Conservation (phyloP, 2,329 filamentous ascomycete species). For the Balansia obtecta region DNA sequence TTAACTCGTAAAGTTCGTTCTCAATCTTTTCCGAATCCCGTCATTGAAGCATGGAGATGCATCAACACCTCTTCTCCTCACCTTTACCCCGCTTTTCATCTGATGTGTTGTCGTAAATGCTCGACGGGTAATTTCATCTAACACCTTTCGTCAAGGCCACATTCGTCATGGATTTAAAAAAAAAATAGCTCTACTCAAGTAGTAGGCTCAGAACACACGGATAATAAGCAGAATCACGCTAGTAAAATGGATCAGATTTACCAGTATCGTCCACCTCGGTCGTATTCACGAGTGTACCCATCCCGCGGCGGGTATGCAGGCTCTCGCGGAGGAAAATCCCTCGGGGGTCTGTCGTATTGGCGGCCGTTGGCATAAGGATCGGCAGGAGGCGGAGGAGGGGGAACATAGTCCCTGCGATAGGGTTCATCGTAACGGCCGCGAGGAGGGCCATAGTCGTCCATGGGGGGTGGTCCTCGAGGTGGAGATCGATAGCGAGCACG, state of each 20-base stretch:
- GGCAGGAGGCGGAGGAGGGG: slow-evolving; percentile 49
- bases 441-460: slow-evolving; percentile 65
- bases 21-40: background rate
- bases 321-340: slow-evolving; percentile 36
- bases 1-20: background rate
- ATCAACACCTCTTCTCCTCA: background rate
- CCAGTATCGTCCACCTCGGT: slow-evolving; percentile 38
- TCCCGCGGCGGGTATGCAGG: slow-evolving; percentile 25
- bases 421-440: slow-evolving; percentile 64
- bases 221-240: background rate
- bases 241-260: slow-evolving; percentile 22
- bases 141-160: slow-evolving; percentile 22
- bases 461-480: slow-evolving; percentile 49
- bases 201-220: background rate
- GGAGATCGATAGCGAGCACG: slow-evolving; percentile 71
- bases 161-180: slow-evolving; percentile 12
- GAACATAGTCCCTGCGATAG: slow-evolving; percentile 58
- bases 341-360: slow-evolving; percentile 41
- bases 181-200: background rate
- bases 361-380: slow-evolving; percentile 49
- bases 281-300: slow-evolving; percentile 35
- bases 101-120: background rate
- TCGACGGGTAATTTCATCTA: slow-evolving; percentile 17
- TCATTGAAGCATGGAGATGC: background rate
- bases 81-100: background rate